A percentile compares a stretch with the other conserved stretches of the same genome.
These are phyloP conservation scores for Umbelopsis sp. DNA, from an alignment of 192 early-diverging fungal species.

Conservation along the genomic window DNA sequence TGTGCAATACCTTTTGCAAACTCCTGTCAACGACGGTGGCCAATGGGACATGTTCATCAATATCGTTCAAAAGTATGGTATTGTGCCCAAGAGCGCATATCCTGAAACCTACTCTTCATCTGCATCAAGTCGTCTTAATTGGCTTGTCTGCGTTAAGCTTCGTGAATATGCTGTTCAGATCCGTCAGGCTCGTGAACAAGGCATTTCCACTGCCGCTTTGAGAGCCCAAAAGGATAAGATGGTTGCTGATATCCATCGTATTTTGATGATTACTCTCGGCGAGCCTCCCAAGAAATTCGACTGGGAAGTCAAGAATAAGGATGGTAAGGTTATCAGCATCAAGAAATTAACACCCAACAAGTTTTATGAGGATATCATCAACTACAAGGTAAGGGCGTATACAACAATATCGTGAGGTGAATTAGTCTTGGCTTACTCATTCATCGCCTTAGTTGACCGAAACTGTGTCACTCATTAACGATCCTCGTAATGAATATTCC, in stretches of 20 bases:
- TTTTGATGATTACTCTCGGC: constrained; percentile 71
- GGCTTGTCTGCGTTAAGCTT: constrained; percentile 63
- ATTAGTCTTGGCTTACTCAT: background rate
- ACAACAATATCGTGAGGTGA: background rate
- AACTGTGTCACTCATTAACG: constrained; percentile 70
- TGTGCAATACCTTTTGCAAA: constrained; percentile 67
- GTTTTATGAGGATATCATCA: constrained; percentile 64
- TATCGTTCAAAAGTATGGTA: constrained; percentile 73
- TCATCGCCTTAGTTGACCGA: constrained; percentile 50
- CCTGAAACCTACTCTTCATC: constrained; percentile 70
- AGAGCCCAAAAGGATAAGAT: constrained; percentile 57
- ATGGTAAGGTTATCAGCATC: constrained; percentile 63
- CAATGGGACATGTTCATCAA: constrained; percentile 84
- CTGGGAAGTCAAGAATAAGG: constrained; percentile 73
- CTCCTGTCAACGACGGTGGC: constrained; percentile 72
- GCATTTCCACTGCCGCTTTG: constrained; percentile 43
- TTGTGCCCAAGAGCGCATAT: constrained; percentile 67
- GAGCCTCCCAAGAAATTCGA: constrained; percentile 68
- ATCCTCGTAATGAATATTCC: constrained; percentile 68
- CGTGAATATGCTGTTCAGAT: constrained; percentile 69
- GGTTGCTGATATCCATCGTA: constrained; percentile 68
- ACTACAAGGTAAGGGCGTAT: constrained; percentile 45
- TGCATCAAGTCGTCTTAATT: constrained; percentile 58
- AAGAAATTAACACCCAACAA: constrained; percentile 58
- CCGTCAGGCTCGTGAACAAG: constrained; percentile 43